A percentile compares a stretch with the other conserved stretches of the same genome.
Evolutionary conservation across 495 filamentous ascomycete genomes (phyloP).

Genomic region (Penicillium psychrofluorescens): DNA sequence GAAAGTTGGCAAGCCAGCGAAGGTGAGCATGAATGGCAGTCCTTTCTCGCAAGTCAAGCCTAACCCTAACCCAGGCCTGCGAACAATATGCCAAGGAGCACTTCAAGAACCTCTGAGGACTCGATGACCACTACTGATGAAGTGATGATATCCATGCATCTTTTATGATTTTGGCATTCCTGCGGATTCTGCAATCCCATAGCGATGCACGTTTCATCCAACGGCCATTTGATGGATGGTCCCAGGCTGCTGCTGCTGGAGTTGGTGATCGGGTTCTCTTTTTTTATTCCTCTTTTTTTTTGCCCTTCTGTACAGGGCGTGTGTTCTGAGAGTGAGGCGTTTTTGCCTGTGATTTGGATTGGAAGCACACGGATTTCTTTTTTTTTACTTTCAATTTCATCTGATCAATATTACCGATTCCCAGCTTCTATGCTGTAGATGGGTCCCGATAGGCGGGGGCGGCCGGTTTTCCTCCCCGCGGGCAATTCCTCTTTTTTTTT

Average conservation of each 20-base stretch:
- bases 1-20: slow-evolving; percentile 96
- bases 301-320: not conserved
- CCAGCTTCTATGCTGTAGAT: too few relatives aligned
- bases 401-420: too few relatives aligned
- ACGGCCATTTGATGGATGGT: slow-evolving; percentile 5
- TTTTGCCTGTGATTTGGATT: too few relatives aligned
- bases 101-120: slow-evolving; percentile 54
- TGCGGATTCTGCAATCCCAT: slow-evolving; percentile 26
- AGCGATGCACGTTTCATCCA: slow-evolving; percentile 21
- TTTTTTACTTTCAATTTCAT: too few relatives aligned
- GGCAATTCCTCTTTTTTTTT: too few relatives aligned
- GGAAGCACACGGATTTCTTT: too few relatives aligned
- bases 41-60: too few relatives aligned
- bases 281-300: not conserved
- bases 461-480: too few relatives aligned
- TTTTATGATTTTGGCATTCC: slow-evolving; percentile 29
- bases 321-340: too few relatives aligned
- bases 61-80: slow-evolving; percentile 58
- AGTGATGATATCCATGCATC: slow-evolving; percentile 30
- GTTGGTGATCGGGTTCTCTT: slow-evolving; percentile 23
- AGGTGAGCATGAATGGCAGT: slow-evolving; percentile 45
- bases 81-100: slow-evolving; percentile 98
- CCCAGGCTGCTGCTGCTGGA: slow-evolving; percentile 22
- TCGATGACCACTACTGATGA: slow-evolving; percentile 24
- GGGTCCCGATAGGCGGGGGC: too few relatives aligned